phyloP scores from a whole-genome alignment of 176 grass and related monocot genomes.

The Musa beccarii region DNA sequence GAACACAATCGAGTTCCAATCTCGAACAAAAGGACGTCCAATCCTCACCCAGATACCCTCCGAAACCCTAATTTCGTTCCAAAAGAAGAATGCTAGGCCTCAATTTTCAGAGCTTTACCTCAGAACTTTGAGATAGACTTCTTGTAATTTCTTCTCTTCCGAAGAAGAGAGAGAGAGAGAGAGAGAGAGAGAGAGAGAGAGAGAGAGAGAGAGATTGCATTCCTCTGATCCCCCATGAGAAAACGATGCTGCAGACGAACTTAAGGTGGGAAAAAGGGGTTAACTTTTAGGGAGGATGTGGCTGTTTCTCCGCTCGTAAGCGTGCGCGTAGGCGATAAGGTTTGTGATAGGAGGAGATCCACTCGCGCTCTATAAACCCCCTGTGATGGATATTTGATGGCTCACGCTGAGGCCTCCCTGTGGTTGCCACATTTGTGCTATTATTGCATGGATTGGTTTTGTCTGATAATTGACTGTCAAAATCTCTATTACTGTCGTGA shows the following conservation, averaged over 20 bases:
- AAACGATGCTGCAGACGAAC: too few species aligned
- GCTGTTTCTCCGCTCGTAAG: conserved; percentile 10
- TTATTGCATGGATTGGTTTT: too few species aligned
- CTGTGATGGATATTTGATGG: not conserved
- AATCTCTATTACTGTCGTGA: too few species aligned
- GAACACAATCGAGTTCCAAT: not conserved
- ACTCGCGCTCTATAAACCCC: not conserved
- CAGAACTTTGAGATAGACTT: conserved; percentile 6
- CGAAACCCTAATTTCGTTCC: conserved; percentile 8
- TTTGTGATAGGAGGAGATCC: conserved; percentile 6
- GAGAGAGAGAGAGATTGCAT: too few species aligned
- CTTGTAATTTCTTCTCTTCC: not conserved
- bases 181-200: not conserved
- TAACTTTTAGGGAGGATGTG: not conserved
- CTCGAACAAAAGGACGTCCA: not conserved
- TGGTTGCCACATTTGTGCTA: too few species aligned
- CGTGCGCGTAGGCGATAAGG: conserved; percentile 10
- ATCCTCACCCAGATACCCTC: not conserved
- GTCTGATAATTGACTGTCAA: too few species aligned
- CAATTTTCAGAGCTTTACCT: not conserved
- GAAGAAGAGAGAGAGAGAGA: not conserved
- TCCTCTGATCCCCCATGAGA: too few species aligned
- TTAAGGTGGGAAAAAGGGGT: not conserved
- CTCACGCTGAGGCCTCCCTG: not conserved
- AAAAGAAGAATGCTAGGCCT: not conserved